These are phyloP conservation scores for Xylariales sp. DNA, from an alignment of 2,329 filamentous ascomycete genomes.

Conservation along the genomic window DNA sequence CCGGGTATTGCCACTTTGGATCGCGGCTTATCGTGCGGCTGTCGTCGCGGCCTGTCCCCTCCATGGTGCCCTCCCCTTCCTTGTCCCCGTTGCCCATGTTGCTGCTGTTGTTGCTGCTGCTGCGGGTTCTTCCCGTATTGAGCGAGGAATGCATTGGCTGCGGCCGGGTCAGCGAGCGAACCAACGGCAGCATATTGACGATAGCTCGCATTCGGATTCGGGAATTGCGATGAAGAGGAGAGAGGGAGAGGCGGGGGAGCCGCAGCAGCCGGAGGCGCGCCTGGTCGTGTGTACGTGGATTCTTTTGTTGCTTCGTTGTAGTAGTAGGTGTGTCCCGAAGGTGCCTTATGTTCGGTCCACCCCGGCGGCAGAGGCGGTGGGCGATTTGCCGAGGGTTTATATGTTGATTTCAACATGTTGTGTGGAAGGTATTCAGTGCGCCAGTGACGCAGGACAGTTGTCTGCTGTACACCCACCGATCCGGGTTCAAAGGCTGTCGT, in stretches of 20 bases:
- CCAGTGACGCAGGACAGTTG: no score
- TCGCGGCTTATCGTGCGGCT: constrained; percentile 75
- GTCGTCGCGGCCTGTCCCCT: constrained; percentile 56
- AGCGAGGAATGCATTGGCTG: constrained; percentile 58
- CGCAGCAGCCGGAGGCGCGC: constrained; percentile 17
- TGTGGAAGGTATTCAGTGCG: no score
- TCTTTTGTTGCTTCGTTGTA: constrained; percentile 78
- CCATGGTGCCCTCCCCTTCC: constrained; percentile 40
- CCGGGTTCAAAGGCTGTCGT: no score
- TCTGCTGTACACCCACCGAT: no score
- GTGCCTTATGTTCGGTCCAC: constrained; percentile 93
- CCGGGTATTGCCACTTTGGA: constrained; percentile 75
- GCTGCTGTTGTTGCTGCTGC: constrained; percentile 25
- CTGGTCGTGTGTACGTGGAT: constrained; percentile 83
- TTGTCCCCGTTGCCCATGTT: constrained; percentile 18
- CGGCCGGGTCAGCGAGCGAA: constrained; percentile 47
- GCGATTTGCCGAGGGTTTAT: constrained; percentile 50
- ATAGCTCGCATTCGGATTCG: constrained; percentile 31
- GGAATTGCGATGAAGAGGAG: constrained; percentile 13
- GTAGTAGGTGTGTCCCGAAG: constrained; percentile 82
- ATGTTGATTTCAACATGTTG: constrained; percentile 72
- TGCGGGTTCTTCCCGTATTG: constrained; percentile 40
- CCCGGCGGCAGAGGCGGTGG: constrained; percentile 65
- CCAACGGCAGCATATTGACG: constrained; percentile 36
- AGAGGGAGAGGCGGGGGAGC: not conserved